Percentiles rank a stretch among this genome's conserved stretches.
phyloP scores from a whole-genome alignment of 2,329 filamentous ascomycete species.

The Sporothrix humicola region DNA sequence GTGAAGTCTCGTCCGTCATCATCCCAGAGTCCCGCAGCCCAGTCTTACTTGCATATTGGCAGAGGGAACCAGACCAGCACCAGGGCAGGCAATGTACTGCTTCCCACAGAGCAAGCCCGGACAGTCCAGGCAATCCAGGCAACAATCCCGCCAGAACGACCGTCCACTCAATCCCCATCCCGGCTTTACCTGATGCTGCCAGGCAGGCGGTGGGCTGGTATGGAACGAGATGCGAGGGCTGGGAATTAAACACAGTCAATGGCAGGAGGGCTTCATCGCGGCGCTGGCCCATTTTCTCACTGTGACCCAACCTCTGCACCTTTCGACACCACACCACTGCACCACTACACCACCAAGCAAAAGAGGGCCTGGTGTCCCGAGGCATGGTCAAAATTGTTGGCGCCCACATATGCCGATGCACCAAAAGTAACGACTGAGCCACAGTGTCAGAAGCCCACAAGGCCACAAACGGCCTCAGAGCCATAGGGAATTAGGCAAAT shows the following conservation, averaged over 20 bases:
- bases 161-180: not conserved
- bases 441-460: not conserved
- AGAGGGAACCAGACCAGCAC: constrained; percentile 24
- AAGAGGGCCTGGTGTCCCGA: constrained; percentile 2
- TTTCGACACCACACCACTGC: not conserved
- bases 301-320: not conserved
- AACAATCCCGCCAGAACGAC: constrained; percentile 21
- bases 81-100: constrained; percentile 6
- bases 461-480: not conserved
- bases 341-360: not conserved
- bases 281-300: not conserved
- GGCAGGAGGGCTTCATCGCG: not conserved
- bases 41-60: constrained; percentile 33
- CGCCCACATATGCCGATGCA: constrained; percentile 10
- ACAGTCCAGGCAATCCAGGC: constrained; percentile 26
- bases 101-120: constrained; percentile 3
- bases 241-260: not conserved
- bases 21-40: constrained; percentile 16
- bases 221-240: constrained; percentile 19
- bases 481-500: not conserved
- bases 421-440: constrained; percentile 13
- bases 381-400: not conserved
- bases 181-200: constrained; percentile 11
- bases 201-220: constrained; percentile 9
- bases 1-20: constrained; percentile 13